Evolutionary conservation across 2,329 filamentous ascomycete species (phyloP), one percentile per base, ranked within the genome.

Genomic region (Colletotrichum sp.): DNA sequence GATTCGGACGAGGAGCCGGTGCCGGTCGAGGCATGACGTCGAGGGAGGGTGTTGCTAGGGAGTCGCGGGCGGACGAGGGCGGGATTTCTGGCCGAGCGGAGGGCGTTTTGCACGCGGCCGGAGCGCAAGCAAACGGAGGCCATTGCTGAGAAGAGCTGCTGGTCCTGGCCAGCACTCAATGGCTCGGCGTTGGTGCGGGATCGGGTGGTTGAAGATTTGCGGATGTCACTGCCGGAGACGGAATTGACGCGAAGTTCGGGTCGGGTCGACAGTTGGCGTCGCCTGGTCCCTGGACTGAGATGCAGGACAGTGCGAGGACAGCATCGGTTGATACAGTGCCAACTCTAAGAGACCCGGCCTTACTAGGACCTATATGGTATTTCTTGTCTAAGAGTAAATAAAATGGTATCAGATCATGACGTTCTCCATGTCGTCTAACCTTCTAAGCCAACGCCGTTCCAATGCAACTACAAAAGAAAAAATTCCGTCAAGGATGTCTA

Each of bases 141-240:
- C 82, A 84, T 84, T 51, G 69, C 78, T 65, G 66, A 72, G 59
- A 69, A 73, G 64, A 74, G 74, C 72, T 70, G 71, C 80, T 75
- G 78, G 77, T 75, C 78, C 63, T 63, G 70, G 76, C 82, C 80
- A 80, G 80, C 78, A 77, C 77, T 81, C 81, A 83, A 81, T 82
- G 79, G 81, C 78, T 77, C 74, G 69, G 68, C 64, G 73, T 70
- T 71, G 72, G 62, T 51, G 27, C 31, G 69, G 57, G n/a, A 31
- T 62, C 21, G 55, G 47, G 43, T 33, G 70, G 31, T 63, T 59
- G 63, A 64, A 54, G 57, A 66, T n/a, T 47, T 34, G 67, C 24
- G n/a, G 70, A 51, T 57, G 54, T 66, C 64, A 69, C 18, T 68
- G 65, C 51, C 59, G 59, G 31, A 43, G 51, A 31, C 66, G 61